Percentiles rank a stretch among this genome's conserved stretches.
phyloP scores from a whole-genome alignment of 306 rosid species.

The Vicia sativa region DNA sequence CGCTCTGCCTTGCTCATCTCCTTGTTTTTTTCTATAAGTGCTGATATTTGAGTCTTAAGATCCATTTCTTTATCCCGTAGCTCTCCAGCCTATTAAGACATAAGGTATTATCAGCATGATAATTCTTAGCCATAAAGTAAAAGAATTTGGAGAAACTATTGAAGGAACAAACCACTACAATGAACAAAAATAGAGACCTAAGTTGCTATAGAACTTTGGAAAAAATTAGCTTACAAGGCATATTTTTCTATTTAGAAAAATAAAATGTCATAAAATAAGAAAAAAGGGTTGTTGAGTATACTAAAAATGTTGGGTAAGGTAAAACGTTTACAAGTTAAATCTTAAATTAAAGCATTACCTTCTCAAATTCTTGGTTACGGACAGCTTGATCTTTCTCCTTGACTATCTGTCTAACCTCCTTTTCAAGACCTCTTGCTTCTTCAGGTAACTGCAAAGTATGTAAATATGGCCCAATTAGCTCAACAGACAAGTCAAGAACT shows the following conservation, averaged over 20 bases:
- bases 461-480: conserved; percentile 32
- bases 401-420: conserved; percentile 82
- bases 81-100: conserved; percentile 80
- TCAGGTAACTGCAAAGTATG: conserved; percentile 74
- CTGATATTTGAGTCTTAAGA: conserved; percentile 80
- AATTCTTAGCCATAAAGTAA: conserved; percentile 18
- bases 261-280: not conserved
- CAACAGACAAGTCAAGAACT: conserved; percentile 7
- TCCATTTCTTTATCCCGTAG: conserved; percentile 94
- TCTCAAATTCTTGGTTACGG: conserved; percentile 93
- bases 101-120: conserved; percentile 12
- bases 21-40: conserved; percentile 82
- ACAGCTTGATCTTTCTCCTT: conserved; percentile 93
- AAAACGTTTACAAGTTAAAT: not conserved
- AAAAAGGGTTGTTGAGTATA: not conserved
- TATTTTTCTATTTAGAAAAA: not conserved
- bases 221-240: not conserved
- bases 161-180: conserved; percentile 27
- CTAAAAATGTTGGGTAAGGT: not conserved
- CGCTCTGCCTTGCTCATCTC: conserved; percentile 97
- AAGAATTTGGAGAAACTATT: not conserved
- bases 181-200: conserved; percentile 19
- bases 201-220: not conserved
- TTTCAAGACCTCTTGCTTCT: conserved; percentile 88
- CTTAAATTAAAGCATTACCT: conserved; percentile 50